Evolutionary conservation across 345 rosid genomes (phyloP).

Genomic region (Odontarrhena argentea): DNA sequence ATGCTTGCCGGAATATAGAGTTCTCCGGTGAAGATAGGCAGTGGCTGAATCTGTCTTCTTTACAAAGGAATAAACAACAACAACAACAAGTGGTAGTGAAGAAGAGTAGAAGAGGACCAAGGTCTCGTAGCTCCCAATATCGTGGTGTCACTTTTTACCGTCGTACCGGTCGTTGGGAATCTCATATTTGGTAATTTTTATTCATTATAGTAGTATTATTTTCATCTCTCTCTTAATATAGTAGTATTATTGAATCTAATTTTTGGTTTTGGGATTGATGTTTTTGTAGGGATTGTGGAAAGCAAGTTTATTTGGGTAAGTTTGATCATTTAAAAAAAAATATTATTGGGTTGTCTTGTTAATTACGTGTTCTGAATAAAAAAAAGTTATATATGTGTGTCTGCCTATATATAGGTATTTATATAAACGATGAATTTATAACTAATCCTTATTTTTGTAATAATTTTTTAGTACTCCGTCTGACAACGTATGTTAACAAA

Average conservation of each 20-base stretch:
- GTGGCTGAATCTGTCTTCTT: conserved; percentile 36
- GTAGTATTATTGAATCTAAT: not conserved
- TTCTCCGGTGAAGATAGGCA: conserved; percentile 29
- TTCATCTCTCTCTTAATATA: too few relatives aligned
- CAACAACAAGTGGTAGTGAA: conserved; percentile 27
- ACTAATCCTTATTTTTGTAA: conserved; percentile 36
- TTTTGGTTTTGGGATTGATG: conserved; percentile 24
- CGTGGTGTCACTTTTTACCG: conserved; percentile 98
- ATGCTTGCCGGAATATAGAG: conserved; percentile 26
- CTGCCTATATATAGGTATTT: conserved; percentile 16
- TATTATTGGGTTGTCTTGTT: not conserved
- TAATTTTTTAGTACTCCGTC: conserved; percentile 17
- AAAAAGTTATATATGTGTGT: conserved; percentile 1
- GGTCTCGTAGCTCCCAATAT: conserved; percentile 95
- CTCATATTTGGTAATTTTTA: conserved; percentile 78
- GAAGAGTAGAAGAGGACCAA: conserved; percentile 85
- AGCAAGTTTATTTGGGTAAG: conserved; percentile 96
- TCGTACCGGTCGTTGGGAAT: conserved; percentile 98
- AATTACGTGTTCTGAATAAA: conserved; percentile 15
- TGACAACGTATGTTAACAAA: conserved; percentile 44
- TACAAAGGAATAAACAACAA: conserved; percentile 34
- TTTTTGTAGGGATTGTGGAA: conserved; percentile 88
- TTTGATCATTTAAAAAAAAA: not conserved
- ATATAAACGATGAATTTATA: conserved; percentile 17
- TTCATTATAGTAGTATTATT: not conserved